Evolutionary conservation across 2,329 filamentous ascomycete genomes (phyloP).

Genomic region (Plenodomus lindquistii): DNA sequence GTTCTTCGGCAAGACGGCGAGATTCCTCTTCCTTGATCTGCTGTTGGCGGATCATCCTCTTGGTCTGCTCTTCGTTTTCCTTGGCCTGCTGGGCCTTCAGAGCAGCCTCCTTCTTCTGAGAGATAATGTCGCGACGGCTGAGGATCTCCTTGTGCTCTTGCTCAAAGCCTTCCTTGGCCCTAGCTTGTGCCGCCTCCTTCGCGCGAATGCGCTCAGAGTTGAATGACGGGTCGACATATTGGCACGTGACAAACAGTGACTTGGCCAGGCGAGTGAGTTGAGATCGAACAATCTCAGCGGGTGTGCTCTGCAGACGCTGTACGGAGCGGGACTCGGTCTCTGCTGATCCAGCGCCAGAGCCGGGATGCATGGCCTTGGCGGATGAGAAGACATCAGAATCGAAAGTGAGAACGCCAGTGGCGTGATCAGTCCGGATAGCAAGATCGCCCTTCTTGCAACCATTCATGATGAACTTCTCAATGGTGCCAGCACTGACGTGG

Average conservation of each 20-base stretch:
- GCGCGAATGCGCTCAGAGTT: conserved; percentile 79
- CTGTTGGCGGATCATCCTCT: conserved; percentile 83
- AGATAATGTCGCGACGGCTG: conserved; percentile 84
- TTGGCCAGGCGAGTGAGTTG: conserved; percentile 91
- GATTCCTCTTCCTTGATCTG: conserved; percentile 89
- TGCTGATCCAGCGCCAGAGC: conserved; percentile 81
- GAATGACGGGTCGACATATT: conserved; percentile 91
- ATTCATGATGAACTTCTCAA: conserved; percentile 99
- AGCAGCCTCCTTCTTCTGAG: conserved; percentile 97
- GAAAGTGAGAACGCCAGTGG: conserved; percentile 92
- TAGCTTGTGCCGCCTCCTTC: conserved; percentile 76
- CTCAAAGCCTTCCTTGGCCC: conserved; percentile 85
- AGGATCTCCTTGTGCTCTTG: conserved; percentile 87
- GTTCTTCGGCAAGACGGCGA: conserved; percentile 86
- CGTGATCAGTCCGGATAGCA: conserved; percentile 93
- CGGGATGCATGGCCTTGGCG: conserved; percentile 85
- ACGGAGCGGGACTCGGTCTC: conserved; percentile 83
- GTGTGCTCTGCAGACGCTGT: conserved; percentile 95
- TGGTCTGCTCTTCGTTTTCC: conserved; percentile 89
- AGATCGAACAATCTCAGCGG: conserved; percentile 94
- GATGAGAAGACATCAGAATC: conserved; percentile 99
- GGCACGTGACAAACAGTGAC: conserved; percentile 88
- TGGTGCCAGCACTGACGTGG: conserved; percentile 85
- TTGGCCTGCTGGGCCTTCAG: conserved; percentile 83
- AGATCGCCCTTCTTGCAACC: conserved; percentile 99